Base-by-base conservation (phyloP, 257 asterid species). In the Nicotiana paniculata region DNA sequence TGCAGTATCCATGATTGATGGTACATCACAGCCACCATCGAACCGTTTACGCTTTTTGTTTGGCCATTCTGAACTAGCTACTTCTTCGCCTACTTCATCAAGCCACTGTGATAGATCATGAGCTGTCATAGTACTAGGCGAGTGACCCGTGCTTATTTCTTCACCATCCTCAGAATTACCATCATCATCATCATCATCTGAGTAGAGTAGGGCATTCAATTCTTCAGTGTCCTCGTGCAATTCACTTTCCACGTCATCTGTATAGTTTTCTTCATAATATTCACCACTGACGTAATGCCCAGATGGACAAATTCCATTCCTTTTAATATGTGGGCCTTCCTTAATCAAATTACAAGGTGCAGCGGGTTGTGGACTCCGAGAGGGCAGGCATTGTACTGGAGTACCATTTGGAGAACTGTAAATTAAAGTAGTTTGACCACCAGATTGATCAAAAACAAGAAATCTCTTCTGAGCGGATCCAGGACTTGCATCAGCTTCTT, bases 151-250 rank as follows among this genome's bases (percentile, higher is more conserved):
- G 90, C 99, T 96, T 7, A 89, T 86, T 57, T 82, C 95, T 76
- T 95, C 99, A 63, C 90, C 98, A 9, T 89, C 95, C 79, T 91
- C 97, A 0, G 90, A 87, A 75, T 54, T 83, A 79, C 28, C 17
- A 81, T 69, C 75, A 32, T 85, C 17, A 81, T 69, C 75, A 32
- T 85, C 95, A 35, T 83, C 81, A 37, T 93, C 99, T n/a, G 99
- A 96, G 87, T 82, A 93, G 11, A 96, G 93, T 30, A 96, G 87
- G 15, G 99, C 99, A 83, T 96, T 86, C 58, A 96, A 82, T 77
- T 96, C 99, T 84, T 91, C 98, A 0, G 99, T 88, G 88, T 96
- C 91, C 90, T 96, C 99, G 1, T 35, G 97, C 93, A 89, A 88
- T 85, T 93, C 97, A 55, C 87, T 89, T 75, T 72, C 90, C 8